Conservation (phyloP, 1,284 basidiomycete species). For the Malassezia brasiliensis region DNA sequence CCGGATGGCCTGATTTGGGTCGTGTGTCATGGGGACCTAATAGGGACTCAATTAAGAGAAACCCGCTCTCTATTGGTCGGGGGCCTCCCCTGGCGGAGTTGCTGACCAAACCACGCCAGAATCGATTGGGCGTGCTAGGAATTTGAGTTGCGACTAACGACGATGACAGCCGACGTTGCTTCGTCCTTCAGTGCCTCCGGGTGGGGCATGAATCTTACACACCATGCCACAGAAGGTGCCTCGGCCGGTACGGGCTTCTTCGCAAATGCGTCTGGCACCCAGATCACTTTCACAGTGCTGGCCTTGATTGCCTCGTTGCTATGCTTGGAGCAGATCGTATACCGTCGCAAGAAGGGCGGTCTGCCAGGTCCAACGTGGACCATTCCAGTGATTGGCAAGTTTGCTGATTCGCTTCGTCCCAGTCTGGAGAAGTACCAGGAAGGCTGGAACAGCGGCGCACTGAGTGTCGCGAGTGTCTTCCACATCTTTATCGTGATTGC, state of each 20-base stretch:
- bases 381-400: conserved; percentile 47
- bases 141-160: not conserved
- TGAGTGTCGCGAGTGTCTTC: conserved; percentile 47
- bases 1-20: conserved; percentile 1
- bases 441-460: conserved; percentile 46
- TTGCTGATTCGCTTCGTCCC: conserved; percentile 44
- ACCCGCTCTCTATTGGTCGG: not conserved
- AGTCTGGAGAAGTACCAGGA: conserved; percentile 45
- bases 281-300: conserved; percentile 29
- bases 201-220: not conserved
- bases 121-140: not conserved
- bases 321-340: conserved; percentile 20
- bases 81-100: not conserved
- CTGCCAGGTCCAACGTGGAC: conserved; percentile 46
- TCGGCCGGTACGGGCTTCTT: not conserved
- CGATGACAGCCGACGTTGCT: not conserved
- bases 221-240: not conserved
- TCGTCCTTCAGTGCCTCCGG: not conserved
- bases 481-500: conserved; percentile 46
- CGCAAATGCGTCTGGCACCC: not conserved
- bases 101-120: not conserved
- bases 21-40: not conserved
- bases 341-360: conserved; percentile 27
- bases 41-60: not conserved
- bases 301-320: conserved; percentile 25